Conservation (phyloP, 331 rosid species). For the Pyracantha coccinea region DNA sequence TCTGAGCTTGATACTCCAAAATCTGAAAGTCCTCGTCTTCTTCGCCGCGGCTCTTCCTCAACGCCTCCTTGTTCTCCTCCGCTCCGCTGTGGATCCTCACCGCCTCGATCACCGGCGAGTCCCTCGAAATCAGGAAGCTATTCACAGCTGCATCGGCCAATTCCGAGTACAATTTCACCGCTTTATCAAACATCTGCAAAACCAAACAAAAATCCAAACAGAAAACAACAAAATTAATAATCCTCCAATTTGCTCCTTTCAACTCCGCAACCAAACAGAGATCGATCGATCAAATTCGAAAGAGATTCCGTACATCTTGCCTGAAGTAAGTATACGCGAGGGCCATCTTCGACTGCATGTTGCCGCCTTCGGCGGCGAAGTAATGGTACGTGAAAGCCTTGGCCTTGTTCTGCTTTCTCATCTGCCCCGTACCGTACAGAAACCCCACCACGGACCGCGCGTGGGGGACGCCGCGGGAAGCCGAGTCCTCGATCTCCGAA, state of each 20-base stretch:
- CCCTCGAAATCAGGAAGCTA: slow-evolving; percentile 75
- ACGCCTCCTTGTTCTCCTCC: slow-evolving; percentile 86
- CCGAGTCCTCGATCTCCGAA: slow-evolving; percentile 46
- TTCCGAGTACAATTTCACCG: slow-evolving; percentile 76
- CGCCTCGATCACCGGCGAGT: slow-evolving; percentile 82
- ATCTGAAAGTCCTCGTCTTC: slow-evolving; percentile 93
- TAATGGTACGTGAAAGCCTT: slow-evolving; percentile 67
- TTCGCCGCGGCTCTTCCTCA: slow-evolving; percentile 84
- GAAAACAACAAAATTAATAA: not conserved
- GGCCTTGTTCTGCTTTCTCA: slow-evolving; percentile 56
- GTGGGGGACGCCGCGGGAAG: slow-evolving; percentile 37
- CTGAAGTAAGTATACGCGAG: slow-evolving; percentile 76
- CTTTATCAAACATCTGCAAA: slow-evolving; percentile 73
- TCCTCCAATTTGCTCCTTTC: not conserved
- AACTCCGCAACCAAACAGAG: slow-evolving; percentile 10
- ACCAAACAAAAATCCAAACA: not conserved
- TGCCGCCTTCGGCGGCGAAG: slow-evolving; percentile 70
- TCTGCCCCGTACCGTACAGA: slow-evolving; percentile 58
- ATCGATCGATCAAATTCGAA: not conserved
- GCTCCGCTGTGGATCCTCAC: slow-evolving; percentile 84
- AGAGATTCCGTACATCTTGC: slow-evolving; percentile 60
- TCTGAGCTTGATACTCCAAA: slow-evolving; percentile 90
- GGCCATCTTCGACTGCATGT: slow-evolving; percentile 94
- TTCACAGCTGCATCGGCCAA: slow-evolving; percentile 85
- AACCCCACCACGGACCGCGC: slow-evolving; percentile 79